A percentile compares a stretch with the other conserved stretches of the same genome.
Conservation (phyloP, 1,139 yeast species). For the Pichia sp. region DNA sequence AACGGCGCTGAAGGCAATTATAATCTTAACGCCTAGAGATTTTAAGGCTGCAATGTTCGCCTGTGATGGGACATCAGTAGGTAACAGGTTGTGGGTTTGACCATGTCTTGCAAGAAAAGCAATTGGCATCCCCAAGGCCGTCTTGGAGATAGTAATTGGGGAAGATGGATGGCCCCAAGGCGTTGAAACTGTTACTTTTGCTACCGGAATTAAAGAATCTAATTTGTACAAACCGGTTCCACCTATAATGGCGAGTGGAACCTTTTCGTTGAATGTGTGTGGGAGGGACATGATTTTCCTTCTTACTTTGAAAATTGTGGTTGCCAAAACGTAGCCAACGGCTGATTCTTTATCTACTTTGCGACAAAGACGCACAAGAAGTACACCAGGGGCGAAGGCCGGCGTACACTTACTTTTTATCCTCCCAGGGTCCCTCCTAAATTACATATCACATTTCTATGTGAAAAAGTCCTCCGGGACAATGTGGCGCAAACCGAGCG, state of each 20-base stretch:
- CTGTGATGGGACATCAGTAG: conserved; percentile 85
- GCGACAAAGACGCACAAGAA: not conserved
- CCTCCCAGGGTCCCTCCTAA: not conserved
- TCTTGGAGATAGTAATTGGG: conserved; percentile 82
- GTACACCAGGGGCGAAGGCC: not conserved
- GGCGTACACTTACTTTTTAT: too few relatives aligned
- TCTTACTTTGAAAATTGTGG: not conserved
- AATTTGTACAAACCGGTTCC: conserved; percentile 96
- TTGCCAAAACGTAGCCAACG: not conserved
- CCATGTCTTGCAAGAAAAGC: conserved; percentile 98
- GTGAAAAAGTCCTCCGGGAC: conserved; percentile 59
- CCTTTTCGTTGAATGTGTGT: conserved; percentile 47
- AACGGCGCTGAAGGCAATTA: conserved; percentile 91
- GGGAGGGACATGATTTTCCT: conserved; percentile 24
- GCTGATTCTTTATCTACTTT: not conserved
- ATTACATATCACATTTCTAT: not conserved
- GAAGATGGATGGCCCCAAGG: conserved; percentile 99
- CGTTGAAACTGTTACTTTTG: conserved; percentile 71
- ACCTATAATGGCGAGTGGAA: conserved; percentile 84
- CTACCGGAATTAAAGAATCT: conserved; percentile 79
- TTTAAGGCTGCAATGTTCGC: conserved; percentile 97
- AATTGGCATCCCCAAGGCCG: conserved; percentile 72
- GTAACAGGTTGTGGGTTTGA: conserved; percentile 77
- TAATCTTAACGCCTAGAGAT: conserved; percentile 77
- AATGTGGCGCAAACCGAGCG: conserved; percentile 48